phyloP scores from a whole-genome alignment of 306 rosid genomes.

The Trichosanthes cucumerina region DNA sequence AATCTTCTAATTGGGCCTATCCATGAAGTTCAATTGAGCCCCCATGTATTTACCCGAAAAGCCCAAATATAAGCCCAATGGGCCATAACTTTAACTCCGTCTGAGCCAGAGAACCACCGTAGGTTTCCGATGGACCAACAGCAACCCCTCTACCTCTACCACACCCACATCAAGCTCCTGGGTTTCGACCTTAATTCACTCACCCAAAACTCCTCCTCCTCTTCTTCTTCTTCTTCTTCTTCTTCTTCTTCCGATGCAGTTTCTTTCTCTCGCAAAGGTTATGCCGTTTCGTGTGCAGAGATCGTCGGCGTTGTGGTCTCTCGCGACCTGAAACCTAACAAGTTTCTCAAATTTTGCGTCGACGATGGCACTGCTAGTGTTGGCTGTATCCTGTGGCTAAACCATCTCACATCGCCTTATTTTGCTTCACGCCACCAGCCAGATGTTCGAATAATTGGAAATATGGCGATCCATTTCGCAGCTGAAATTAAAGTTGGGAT shows the following conservation, averaged over 20 bases:
- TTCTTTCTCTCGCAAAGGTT: conserved; percentile 36
- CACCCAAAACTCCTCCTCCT: conserved; percentile 18
- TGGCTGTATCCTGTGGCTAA: conserved; percentile 75
- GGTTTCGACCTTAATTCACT: conserved; percentile 62
- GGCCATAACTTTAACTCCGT: background rate
- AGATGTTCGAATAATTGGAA: conserved; percentile 35
- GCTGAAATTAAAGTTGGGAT: conserved; percentile 25
- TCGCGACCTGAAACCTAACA: conserved; percentile 35
- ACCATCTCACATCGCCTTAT: conserved; percentile 42
- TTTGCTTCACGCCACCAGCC: conserved; percentile 33
- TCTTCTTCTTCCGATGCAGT: conserved; percentile 16
- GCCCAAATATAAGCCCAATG: background rate
- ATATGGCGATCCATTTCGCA: conserved; percentile 24
- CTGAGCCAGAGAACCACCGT: background rate
- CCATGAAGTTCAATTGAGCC: no score
- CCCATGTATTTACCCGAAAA: background rate
- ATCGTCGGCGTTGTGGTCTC: conserved; percentile 45
- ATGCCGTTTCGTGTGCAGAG: conserved; percentile 39
- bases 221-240: conserved; percentile 19
- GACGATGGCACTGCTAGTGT: conserved; percentile 69
- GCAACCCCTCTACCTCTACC: conserved; percentile 23
- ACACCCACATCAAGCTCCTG: conserved; percentile 56
- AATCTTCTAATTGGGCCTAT: background rate
- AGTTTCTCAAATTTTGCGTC: conserved; percentile 43
- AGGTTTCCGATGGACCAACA: conserved; percentile 4